Evolutionary conservation across 192 early-diverging fungal species (phyloP), one percentile per base, ranked within the genome.

Genomic region (Backusella westeae): DNA sequence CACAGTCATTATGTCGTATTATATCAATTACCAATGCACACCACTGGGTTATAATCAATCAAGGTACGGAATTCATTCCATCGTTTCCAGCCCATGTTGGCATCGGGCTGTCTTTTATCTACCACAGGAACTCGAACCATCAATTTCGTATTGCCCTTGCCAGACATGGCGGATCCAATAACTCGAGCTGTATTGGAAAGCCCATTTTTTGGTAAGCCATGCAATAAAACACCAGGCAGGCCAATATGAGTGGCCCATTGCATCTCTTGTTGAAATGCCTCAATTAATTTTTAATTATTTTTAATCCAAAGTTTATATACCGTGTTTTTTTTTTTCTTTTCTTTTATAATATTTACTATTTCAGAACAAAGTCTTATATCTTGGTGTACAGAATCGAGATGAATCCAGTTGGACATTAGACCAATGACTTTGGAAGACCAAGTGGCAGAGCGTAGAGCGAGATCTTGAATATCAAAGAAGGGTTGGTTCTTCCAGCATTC

Each of bases 51-150:
- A 80, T 92, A 87, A 67, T 90, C 88, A 63, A 91, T 89, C 70
- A 96, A 82, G 39, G 86, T 87, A 19, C 92, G 86, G n/a, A 98
- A 66, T 19, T 80, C 77, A 73, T 95, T 96, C 96, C 96, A 99
- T 36, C 79, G 75, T 65, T 85, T 75, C 97, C 97, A 99, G 1
- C 73, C n/a, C 10, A 74, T 67, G 34, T 77, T 73, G 0, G 6
- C 36, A 34, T 59, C 23, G 12, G 78, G 29, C 44, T 73, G 35
- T 6, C 59, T 46, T 17, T 78, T 79, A 52, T 77, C 77, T 1
- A 71, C 49, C 19, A 89, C 34, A 4, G 84, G 85, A 14, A 93
- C 81, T 17, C 86, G 86, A 26, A 91, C 85, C 78, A 77, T 44
- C 77, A 86, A 42, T 19, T 81, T 59, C 63, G 77, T 80, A 59